Percentiles rank a stretch among this genome's conserved stretches.
These are phyloP conservation scores for Cudoniella acicularis DNA, from an alignment of 495 filamentous ascomycete genomes.

Conservation along the genomic window DNA sequence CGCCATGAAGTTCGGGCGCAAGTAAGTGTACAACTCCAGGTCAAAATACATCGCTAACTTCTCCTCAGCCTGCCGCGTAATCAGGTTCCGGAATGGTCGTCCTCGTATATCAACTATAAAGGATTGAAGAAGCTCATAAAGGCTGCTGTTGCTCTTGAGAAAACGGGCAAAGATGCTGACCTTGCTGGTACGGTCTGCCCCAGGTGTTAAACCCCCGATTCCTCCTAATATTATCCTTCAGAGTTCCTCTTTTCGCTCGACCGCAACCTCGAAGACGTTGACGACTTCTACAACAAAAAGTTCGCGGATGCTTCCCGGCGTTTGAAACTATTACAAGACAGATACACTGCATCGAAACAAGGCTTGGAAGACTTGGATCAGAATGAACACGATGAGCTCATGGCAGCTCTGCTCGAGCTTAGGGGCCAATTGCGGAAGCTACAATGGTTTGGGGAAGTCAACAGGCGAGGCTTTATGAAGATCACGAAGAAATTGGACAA, in stretches of 20 bases:
- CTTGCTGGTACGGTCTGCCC: conserved; percentile 51
- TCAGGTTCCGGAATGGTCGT: conserved; percentile 94
- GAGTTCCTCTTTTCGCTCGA: conserved; percentile 94
- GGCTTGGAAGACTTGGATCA: conserved; percentile 48
- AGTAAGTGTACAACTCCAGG: no score
- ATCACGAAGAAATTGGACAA: conserved; percentile 98
- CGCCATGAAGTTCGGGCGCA: conserved; percentile 79
- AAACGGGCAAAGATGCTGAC: conserved; percentile 70
- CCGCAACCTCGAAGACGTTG: conserved; percentile 93
- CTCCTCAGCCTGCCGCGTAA: conserved; percentile 72
- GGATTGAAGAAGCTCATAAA: conserved; percentile 93
- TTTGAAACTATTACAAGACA: conserved; percentile 77
- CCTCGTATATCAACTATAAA: conserved; percentile 94
- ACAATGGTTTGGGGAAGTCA: conserved; percentile 97
- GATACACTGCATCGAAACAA: conserved; percentile 63
- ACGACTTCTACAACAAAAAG: conserved; percentile 94
- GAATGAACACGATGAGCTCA: conserved; percentile 84
- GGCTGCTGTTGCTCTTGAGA: conserved; percentile 52
- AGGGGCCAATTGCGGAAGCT: conserved; percentile 83
- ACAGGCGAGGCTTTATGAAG: conserved; percentile 90
- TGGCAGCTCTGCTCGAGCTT: conserved; percentile 83
- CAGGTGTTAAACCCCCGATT: background rate
- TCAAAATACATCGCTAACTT: no score
- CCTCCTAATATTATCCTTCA: conserved; percentile 32
- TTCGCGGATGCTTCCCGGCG: conserved; percentile 76